phyloP scores from a whole-genome alignment of 1,284 basidiomycete genomes.

The Amylostereum areolatum region DNA sequence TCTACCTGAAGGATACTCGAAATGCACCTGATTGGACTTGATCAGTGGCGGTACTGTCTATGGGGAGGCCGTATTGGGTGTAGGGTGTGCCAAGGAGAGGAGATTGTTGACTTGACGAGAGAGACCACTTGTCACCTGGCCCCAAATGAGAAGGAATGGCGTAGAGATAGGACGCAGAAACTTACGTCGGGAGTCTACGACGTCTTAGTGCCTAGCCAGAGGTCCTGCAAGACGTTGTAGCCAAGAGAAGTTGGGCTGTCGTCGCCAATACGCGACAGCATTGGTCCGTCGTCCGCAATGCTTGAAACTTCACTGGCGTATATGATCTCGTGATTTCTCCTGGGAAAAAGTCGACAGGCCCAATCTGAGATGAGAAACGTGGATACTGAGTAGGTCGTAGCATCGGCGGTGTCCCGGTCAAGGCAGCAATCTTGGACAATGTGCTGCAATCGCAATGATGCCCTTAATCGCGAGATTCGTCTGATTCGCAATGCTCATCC shows the following conservation, averaged over 20 bases:
- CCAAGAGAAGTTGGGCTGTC: constrained; percentile 27
- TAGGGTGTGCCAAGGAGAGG: background rate
- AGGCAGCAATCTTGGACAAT: constrained; percentile 14
- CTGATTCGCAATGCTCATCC: constrained; percentile 30
- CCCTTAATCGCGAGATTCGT: constrained; percentile 15
- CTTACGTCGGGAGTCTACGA: background rate
- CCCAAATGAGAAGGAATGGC: too few relatives aligned
- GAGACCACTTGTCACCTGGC: background rate
- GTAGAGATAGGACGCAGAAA: background rate
- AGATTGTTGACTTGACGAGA: background rate
- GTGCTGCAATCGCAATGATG: constrained; percentile 17
- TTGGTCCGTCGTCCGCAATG: too few relatives aligned
- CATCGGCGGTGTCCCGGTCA: constrained; percentile 11
- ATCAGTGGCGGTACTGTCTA: background rate
- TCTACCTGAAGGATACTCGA: too few relatives aligned
- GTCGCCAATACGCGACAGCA: constrained; percentile 18
- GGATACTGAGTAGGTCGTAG: constrained; percentile 10
- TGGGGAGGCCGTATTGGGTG: background rate
- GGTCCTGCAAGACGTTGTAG: constrained; percentile 46
- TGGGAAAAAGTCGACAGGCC: background rate
- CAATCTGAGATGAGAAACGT: background rate
- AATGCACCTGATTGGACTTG: too few relatives aligned
- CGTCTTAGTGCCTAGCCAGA: constrained; percentile 15
- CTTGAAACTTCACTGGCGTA: background rate
- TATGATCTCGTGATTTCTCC: background rate